Evolutionary conservation across 768 basidiomycete genomes (phyloP), one percentile per base, ranked within the genome.

Genomic region (Podaxis sp.): DNA sequence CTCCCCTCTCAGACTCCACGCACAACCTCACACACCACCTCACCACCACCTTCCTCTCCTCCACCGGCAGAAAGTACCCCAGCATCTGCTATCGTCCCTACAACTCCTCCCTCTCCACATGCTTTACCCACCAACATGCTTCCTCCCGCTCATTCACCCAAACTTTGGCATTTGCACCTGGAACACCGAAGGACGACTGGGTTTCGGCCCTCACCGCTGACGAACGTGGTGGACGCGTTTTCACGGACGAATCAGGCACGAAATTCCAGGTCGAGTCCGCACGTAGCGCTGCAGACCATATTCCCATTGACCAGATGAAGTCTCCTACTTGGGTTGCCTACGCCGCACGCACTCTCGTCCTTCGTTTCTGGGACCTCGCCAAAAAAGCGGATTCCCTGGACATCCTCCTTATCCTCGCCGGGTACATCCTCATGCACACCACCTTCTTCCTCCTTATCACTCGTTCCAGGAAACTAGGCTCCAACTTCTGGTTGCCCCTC

Each of bases 341-440:
- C 67, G 96, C 96, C 1, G 83, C 83, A 7, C 79, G 87, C 29
- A 85, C 90, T 0, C 77, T 94, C 29, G 82, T 92, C 29, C 70
- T 89, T 57, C 85, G 94, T 12, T 95, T 96, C 80, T 96, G 89
- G 86, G 85, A 89, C 56, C 80, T 96, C 36, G 86, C 91, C 52
- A 93, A 91, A 86, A 93, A 94, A 79, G 95, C 97, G 11, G 93
- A 97, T 74, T 95, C 94, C 0, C 85, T 96, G 24, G 97, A 99
- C 75, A 98, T 99, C 69, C 80, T 96, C 57, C 87, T 98, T 65
- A 94, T 99, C 68, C 84, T 98, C 19, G 82, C 91, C 11, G 97
- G 96, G 13, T 98, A 98, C 73, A 76, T 96, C 57, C 82, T 98
- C 50, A 98, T 99, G 97, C 95, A 98, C 77, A 83, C 81, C 4